Base-by-base conservation (phyloP, 2,329 filamentous ascomycete genomes). In the Clarireedia monteithiana region DNA sequence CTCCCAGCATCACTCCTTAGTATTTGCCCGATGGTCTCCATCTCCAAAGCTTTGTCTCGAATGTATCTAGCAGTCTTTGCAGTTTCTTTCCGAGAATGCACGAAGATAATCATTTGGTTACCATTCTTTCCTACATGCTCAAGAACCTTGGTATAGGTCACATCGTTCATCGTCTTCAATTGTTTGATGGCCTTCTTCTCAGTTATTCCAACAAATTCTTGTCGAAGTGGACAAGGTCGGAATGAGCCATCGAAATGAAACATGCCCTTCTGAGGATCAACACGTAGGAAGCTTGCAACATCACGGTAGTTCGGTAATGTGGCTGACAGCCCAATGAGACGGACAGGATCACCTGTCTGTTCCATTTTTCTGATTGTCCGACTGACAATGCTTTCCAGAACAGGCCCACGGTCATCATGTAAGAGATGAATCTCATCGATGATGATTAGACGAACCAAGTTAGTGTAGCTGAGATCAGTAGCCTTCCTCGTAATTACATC, bases 181-280 rank as follows among this genome's bases (percentile, higher is more conserved):
- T 99, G 94, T 74, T 97, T 99, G 74, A 99, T 99, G 5, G 94
- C 89, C 71, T 97, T 97, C 75, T 94, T 95, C 64, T 99, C 94
- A 0, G 92, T 96, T 45, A 99, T 88, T 53, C 94, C 94, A 63
- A 99, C 89, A 68, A 97, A 99, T 71, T 99, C 95, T 70, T 99
- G 94, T 66, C 89, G 91, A 64, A 99, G 73, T 1, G 94, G 94
- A 70, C 94, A 99, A 59, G 94, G 95, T 64, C 94, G 82, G 76
- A 85, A 99, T 4, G 91, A 91, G 45, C 89, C 89, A 70, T 99
- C 94, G 64, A 99, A 99, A 71, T 99, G 91, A 78, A 96, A 97
- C 53, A 97, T 78, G 36, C 88, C 94, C 64, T 89, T 95, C 48
- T 83, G 75, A 10, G 84, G 81, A 65, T 99, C 91, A 30, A 95